phyloP scores from a whole-genome alignment of 2,329 filamentous ascomycete species.

The Aspergillus aculeatus region DNA sequence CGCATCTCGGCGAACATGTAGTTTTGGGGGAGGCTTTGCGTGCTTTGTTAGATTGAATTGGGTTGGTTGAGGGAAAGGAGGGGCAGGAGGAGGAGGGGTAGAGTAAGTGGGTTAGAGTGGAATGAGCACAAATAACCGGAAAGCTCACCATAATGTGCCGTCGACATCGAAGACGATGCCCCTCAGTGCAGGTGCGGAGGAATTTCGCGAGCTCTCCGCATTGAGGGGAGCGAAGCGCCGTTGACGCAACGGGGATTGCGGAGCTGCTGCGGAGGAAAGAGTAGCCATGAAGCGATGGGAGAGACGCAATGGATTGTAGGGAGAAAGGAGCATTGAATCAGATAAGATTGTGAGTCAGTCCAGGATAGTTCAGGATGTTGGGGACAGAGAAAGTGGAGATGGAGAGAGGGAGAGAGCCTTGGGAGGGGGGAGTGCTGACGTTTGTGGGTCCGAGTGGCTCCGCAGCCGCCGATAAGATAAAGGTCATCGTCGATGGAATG shows the following conservation, averaged over 20 bases:
- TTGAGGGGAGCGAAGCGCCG: conserved; percentile 54
- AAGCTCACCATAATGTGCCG: conserved; percentile 76
- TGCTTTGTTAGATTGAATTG: not conserved
- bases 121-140: conserved; percentile 30
- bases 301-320: not conserved
- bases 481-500: not conserved
- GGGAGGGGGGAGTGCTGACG: not conserved
- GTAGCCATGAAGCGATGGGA: conserved; percentile 22
- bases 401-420: not conserved
- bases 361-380: not conserved
- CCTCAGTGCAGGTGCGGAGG: conserved; percentile 47
- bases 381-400: not conserved
- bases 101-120: not conserved
- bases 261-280: not conserved
- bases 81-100: not conserved
- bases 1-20: conserved; percentile 96
- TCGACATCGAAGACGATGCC: conserved; percentile 88
- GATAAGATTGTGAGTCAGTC: not conserved
- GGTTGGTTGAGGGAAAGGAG: not conserved
- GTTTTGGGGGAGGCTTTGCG: conserved; percentile 74
- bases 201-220: conserved; percentile 27
- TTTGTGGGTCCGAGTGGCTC: not conserved
- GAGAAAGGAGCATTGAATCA: not conserved
- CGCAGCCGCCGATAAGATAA: conserved; percentile 2
- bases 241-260: conserved; percentile 26